A percentile compares a stretch with the other conserved stretches of the same genome.
Evolutionary conservation across 106 monocot genomes (phyloP).

Genomic region (Apostasia ramifera): DNA sequence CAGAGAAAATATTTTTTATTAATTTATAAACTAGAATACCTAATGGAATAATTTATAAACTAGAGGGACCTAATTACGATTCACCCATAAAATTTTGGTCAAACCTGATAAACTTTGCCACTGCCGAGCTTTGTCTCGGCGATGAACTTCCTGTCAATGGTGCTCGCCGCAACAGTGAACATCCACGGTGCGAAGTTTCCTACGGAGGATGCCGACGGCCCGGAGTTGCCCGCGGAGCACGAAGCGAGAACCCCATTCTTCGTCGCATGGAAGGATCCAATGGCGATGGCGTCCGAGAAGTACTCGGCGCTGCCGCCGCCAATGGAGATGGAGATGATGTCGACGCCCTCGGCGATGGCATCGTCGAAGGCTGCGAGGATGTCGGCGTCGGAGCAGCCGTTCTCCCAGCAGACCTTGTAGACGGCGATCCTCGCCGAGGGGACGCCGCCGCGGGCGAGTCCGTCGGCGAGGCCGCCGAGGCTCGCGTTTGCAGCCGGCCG

Average conservation of each 20-base stretch:
- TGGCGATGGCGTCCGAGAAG: constrained; percentile 18
- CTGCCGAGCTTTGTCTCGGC: neutral
- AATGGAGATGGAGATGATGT: constrained; percentile 23
- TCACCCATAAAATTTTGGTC: neutral
- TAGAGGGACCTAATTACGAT: too few relatives aligned
- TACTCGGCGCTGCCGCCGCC: neutral
- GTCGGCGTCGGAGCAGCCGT: constrained; percentile 5
- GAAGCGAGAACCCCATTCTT: constrained; percentile 25
- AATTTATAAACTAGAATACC: neutral
- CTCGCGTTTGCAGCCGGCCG: neutral
- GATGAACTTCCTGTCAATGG: constrained; percentile 3
- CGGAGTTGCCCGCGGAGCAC: constrained; percentile 38
- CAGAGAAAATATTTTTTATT: neutral
- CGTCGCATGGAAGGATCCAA: constrained; percentile 41
- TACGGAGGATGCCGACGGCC: neutral
- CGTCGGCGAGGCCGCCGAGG: constrained; percentile 5
- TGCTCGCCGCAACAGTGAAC: constrained; percentile 14
- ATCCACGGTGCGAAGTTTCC: constrained; percentile 12
- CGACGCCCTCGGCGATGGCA: constrained; percentile 36
- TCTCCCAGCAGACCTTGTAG: constrained; percentile 27
- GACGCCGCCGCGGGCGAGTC: constrained; percentile 12
- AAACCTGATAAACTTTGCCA: neutral
- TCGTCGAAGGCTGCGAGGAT: constrained; percentile 36
- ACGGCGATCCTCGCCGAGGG: constrained; percentile 19
- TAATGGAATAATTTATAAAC: neutral